These are phyloP conservation scores for Gossypium schwendimanii DNA, from an alignment of 441 rosid genomes.

Conservation along the genomic window DNA sequence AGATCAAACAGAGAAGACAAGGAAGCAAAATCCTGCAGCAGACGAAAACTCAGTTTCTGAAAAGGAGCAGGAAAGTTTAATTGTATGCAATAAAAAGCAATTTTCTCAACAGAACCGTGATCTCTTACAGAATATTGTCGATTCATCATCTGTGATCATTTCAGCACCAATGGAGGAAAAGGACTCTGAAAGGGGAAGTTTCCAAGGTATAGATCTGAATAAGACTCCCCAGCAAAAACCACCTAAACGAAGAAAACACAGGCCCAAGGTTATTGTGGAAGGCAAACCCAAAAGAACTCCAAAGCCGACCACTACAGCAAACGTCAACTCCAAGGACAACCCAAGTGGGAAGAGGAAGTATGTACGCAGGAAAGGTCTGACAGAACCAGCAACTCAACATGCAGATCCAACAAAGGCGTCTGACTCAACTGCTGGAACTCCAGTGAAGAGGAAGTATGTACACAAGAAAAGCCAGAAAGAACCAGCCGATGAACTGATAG, in stretches of 20 bases:
- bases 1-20: constrained; percentile 23
- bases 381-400: constrained; percentile 37
- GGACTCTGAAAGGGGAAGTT: constrained; percentile 24
- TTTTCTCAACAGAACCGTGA: constrained; percentile 21
- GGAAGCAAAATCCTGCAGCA: constrained; percentile 11
- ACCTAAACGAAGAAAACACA: constrained; percentile 66
- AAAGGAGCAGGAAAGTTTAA: constrained; percentile 24
- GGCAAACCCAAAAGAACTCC: constrained; percentile 53
- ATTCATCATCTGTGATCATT: constrained; percentile 35
- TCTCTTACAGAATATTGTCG: constrained; percentile 36
- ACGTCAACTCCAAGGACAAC: constrained; percentile 23
- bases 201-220: constrained; percentile 55
- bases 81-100: constrained; percentile 16
- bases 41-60: constrained; percentile 23
- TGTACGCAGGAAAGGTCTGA: constrained; percentile 38
- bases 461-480: constrained; percentile 41
- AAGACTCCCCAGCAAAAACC: constrained; percentile 68
- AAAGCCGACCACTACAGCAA: constrained; percentile 32
- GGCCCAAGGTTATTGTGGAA: constrained; percentile 75
- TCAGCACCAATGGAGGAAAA: constrained; percentile 28
- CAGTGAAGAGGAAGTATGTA: constrained; percentile 51
- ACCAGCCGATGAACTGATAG: constrained; percentile 34
- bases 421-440: constrained; percentile 21
- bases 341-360: constrained; percentile 57
- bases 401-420: constrained; percentile 21